Conservation (phyloP, 148 eudicot species). For the Nepenthes mirabilis region DNA sequence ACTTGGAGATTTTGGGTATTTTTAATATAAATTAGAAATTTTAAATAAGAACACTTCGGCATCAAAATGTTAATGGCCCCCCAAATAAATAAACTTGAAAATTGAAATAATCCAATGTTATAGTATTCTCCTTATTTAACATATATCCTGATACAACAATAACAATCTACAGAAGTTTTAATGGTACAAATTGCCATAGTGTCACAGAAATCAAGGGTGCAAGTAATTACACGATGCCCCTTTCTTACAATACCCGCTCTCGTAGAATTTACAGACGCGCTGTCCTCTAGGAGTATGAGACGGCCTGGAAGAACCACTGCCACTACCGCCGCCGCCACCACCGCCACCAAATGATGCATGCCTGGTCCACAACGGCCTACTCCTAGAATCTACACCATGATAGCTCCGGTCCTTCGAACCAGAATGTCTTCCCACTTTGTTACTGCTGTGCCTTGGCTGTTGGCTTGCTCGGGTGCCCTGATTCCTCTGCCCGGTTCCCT, state of each 20-base stretch:
- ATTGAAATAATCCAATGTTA: no score
- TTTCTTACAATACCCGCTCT: constrained; percentile 60
- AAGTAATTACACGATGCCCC: constrained; percentile 73
- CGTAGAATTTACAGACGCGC: constrained; percentile 73
- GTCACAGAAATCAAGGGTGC: constrained; percentile 32
- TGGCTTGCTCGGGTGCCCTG: background rate
- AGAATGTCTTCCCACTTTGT: constrained; percentile 29
- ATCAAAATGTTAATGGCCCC: no score
- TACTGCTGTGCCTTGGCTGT: constrained; percentile 16
- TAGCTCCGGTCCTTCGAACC: constrained; percentile 38
- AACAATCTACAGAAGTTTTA: constrained; percentile 34
- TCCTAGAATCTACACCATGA: constrained; percentile 31
- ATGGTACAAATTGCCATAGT: constrained; percentile 13
- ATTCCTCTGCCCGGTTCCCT: constrained; percentile 26
- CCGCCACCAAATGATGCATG: constrained; percentile 30
- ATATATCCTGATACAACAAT: constrained; percentile 23
- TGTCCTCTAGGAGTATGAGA: constrained; percentile 32
- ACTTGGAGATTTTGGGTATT: no score
- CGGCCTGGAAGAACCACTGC: constrained; percentile 37
- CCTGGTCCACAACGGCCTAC: constrained; percentile 44
- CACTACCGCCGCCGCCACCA: constrained; percentile 24
- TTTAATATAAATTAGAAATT: no score
- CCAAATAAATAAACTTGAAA: no score
- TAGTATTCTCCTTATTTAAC: background rate
- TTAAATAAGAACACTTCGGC: no score